Percentiles rank a stretch among this genome's conserved stretches.
Conservation (phyloP, 148 eudicot genomes). For the Cornus florida region DNA sequence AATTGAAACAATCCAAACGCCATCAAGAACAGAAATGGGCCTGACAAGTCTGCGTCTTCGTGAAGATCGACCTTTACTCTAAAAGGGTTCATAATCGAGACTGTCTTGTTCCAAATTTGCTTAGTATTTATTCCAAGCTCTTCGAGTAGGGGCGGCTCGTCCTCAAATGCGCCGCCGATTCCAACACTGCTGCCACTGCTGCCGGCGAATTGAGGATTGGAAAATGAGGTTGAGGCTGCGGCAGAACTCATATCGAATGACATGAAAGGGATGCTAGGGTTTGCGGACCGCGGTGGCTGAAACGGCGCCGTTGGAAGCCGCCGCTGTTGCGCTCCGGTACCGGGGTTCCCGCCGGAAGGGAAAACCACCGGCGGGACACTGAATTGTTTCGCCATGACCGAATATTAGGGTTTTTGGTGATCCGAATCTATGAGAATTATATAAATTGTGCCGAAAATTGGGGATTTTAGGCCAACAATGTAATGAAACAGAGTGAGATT, state of each 20-base stretch:
- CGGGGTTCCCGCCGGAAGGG: constrained; percentile 19
- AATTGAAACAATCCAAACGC: constrained; percentile 27
- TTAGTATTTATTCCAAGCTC: constrained; percentile 35
- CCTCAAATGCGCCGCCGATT: constrained; percentile 8
- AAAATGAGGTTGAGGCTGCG: constrained; percentile 15
- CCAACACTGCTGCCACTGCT: no score
- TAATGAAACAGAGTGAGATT: no score
- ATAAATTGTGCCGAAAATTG: no score
- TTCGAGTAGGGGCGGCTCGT: constrained; percentile 35
- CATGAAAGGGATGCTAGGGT: constrained; percentile 30
- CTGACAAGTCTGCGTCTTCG: constrained; percentile 33
- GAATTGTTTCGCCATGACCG: constrained; percentile 8
- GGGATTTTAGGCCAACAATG: no score
- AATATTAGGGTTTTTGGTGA: no score
- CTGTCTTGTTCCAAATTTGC: constrained; percentile 31
- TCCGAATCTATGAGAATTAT: no score
- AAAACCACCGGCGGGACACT: constrained; percentile 37
- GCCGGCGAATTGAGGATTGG: background rate
- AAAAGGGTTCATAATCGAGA: constrained; percentile 31
- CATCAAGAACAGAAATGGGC: constrained; percentile 28
- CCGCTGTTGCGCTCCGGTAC: constrained; percentile 4
- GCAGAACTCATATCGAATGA: constrained; percentile 33
- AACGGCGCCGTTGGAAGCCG: constrained; percentile 30
- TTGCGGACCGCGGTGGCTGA: constrained; percentile 22
- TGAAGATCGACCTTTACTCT: constrained; percentile 24